Base-by-base conservation (phyloP, 2,329 filamentous ascomycete species). In the Ascochyta koolunga region DNA sequence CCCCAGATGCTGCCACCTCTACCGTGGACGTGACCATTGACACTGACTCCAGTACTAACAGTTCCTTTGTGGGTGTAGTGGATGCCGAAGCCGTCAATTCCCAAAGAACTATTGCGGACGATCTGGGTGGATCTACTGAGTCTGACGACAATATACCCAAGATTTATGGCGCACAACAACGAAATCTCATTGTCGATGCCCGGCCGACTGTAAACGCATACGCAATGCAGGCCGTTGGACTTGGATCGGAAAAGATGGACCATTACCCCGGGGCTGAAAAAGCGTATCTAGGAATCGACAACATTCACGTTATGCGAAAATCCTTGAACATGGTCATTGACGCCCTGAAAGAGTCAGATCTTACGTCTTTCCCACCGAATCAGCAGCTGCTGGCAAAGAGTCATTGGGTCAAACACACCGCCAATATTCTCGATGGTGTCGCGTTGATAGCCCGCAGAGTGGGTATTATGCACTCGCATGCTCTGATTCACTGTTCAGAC, bases 181-280 rank as follows among this genome's bases (percentile, higher is more conserved):
- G 86, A 59, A 99, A 98, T 69, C 79, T 98, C 54, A 99, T 99
- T 63, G 92, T 99, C 38, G 95, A 99, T 78, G 95, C 95, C 38
- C 86, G 95, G 39, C 95, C 95, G 15, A 95, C 89, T 3, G 88
- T 99, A 64, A 99, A 99, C 72, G 95, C 95, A 18, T 87, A 93
- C 63, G 92, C 92, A 6, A 98, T 97, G 84, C 93, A 97, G 73
- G 90, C 93, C 4, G 87, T 93, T 60, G 95, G 95, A 6, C 87
- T 93, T 72, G 95, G 95, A 2, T 96, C 93, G 0, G 95, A 99
- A 76, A 96, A 97, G 68, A 97, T 98, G 90, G 91, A 96, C 61
- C 89, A 96, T 75, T 99, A 99, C 78, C 91, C 89, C 58, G 93
- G 93, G 67, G 91, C 92, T 15, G 89, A 88, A 54, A 96, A 97